Base-by-base conservation (phyloP, 2,329 filamentous ascomycete genomes). In the Talaromyces verruculosus region DNA sequence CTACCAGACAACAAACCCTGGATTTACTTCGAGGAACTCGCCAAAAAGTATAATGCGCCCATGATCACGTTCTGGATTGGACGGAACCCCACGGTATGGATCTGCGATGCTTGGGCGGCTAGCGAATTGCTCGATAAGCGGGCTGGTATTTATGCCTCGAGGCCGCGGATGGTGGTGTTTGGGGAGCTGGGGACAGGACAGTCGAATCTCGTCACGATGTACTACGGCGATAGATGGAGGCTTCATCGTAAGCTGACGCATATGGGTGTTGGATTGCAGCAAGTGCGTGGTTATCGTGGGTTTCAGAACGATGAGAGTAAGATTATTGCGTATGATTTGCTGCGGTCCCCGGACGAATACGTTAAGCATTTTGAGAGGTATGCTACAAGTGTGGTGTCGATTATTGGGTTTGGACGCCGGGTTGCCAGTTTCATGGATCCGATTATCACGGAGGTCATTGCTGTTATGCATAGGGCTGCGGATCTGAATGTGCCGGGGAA, bases 301-400 rank as follows among this genome's bases (percentile, higher is more conserved):
- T 83, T 87, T 66, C 85, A 88, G 71, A 85, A 87, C 70, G 82
- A 85, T 68, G 85, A 88, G 75, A 86, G 84, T 72, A 82, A 81
- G 51, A 41, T 67, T 57, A 47, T 69, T 19, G 45, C 67, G 10
- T 55, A 53, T 35, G 68, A 68, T 39, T 63, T 69, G 33, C 67
- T 84, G 17, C 64, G 72, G 3, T 37, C 47, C 11, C 74, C 74
- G 5, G 65, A 69, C 1, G 76, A 77, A 30, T 84, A 82, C 74
- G 81, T 83, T 66, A 78, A 80, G 61, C 75, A 80, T 19, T 76
- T 84, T 25, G 80, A 84, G 69, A 76, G 81, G 0, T 85, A 83
- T 68, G 83, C 83, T 0, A 78, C 80, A 1, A 82, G 80, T 67
- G 77, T 85, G 33, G 83, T 84, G 4, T 83, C 84, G 65, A 82